Evolutionary conservation across 202 grass and related monocot species (phyloP).

Genomic region (Saccharum hybrid): DNA sequence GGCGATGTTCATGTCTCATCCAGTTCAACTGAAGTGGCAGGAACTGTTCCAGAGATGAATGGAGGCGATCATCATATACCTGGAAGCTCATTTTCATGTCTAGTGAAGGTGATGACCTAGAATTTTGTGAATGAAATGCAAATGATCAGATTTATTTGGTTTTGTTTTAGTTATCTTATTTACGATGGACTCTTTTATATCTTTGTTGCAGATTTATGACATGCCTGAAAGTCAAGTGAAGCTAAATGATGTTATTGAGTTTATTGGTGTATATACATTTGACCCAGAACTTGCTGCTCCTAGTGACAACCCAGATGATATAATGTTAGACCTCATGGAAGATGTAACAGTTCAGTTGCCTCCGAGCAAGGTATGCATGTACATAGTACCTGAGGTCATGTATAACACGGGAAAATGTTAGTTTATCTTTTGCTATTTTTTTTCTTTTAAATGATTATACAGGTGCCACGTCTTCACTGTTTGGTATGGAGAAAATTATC

Average conservation of each 20-base stretch:
- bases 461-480: slow-evolving; percentile 98
- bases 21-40: slow-evolving; percentile 48
- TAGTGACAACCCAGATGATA: slow-evolving; percentile 69
- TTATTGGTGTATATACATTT: slow-evolving; percentile 97
- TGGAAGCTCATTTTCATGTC: slow-evolving; percentile 74
- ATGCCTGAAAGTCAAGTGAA: slow-evolving; percentile 73
- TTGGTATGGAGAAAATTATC: slow-evolving; percentile 80
- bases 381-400: slow-evolving; percentile 23
- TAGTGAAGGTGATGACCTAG: slow-evolving; percentile 68
- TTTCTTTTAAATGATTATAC: slow-evolving; percentile 20
- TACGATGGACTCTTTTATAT: neutral
- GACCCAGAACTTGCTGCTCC: slow-evolving; percentile 72
- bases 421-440: neutral
- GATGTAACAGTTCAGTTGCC: slow-evolving; percentile 72
- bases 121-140: slow-evolving; percentile 6
- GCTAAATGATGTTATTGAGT: slow-evolving; percentile 91
- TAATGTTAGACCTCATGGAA: slow-evolving; percentile 88
- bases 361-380: slow-evolving; percentile 72
- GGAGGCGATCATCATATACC: slow-evolving; percentile 52
- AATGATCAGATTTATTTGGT: slow-evolving; percentile 2
- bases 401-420: neutral
- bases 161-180: slow-evolving; percentile 19
- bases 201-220: slow-evolving; percentile 82
- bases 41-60: slow-evolving; percentile 46
- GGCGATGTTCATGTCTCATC: slow-evolving; percentile 41